Evolutionary conservation across 768 basidiomycete genomes (phyloP).

Genomic region (Polyporus arcularius): DNA sequence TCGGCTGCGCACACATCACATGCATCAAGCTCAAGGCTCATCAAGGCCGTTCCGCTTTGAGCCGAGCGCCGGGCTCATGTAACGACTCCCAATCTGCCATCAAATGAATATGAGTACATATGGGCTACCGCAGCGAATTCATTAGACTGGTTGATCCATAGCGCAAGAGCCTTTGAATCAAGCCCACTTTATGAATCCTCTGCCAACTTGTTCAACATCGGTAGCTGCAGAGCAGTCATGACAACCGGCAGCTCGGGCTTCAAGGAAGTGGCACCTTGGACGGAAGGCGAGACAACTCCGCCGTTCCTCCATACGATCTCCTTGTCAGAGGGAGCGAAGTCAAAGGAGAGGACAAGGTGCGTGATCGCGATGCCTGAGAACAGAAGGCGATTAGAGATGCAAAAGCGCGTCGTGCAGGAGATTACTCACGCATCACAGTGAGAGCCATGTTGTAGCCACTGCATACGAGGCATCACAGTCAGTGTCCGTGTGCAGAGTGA

Average conservation of each 20-base stretch:
- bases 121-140: no score
- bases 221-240: no score
- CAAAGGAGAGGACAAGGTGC: not conserved
- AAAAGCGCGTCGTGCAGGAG: not conserved
- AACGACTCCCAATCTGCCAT: no score
- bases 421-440: slow-evolving; percentile 3
- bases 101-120: no score
- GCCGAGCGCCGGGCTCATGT: no score
- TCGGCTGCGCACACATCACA: no score
- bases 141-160: no score
- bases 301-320: not conserved
- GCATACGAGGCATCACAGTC: not conserved
- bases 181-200: no score
- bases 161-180: no score
- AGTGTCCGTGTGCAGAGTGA: not conserved
- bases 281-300: not conserved
- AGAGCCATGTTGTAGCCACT: slow-evolving; percentile 17
- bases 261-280: not conserved
- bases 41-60: no score
- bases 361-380: not conserved
- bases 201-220: no score
- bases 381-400: not conserved
- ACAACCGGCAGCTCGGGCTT: not conserved
- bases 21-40: no score
- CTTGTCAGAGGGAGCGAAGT: slow-evolving; percentile 2